Base-by-base conservation (phyloP, 2,329 filamentous ascomycete species). In the Penicillium sp. region DNA sequence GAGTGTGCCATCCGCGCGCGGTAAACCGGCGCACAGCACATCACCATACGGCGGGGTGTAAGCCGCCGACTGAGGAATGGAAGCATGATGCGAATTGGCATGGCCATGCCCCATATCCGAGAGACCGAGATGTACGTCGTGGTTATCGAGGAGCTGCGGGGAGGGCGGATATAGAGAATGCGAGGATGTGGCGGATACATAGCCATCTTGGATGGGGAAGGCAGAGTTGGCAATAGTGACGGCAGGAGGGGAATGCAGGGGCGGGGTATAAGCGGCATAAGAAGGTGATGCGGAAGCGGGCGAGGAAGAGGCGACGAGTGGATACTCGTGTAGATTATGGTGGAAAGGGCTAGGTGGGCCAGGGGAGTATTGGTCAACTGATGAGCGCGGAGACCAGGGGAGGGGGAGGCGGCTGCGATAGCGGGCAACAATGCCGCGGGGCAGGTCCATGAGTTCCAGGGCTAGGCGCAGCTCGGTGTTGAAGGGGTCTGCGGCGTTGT, bases 351-450 rank as follows among this genome's bases (percentile, higher is more conserved):
- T 77, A 21, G 74, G 64, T 8, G 75, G 71, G 19, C 68, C 63
- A 1, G 75, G 67, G 6, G 73, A 73, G 57, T 73, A 74, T 44
- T 73, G 69, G 47, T 77, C 74, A 31, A 77, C 63, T 0, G 74
- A 75, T 4, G 67, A 63, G 49, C 68, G 72, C 21, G 73, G 70
- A 0, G 73, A 74, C 86, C 86, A 90, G 48, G 88, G 86, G 79
- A 90, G 87, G 48, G 87, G 86, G 79, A 90, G 86, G 63, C 87
- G 84, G 36, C 78, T 80, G 65, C 87, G 86, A 75, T 92, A 91
- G 66, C 87, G 85, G 57, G 80, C 78, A 55, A 90, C 85, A 47
- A 86, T 85, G 64, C 89, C 83, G 55, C 89, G 86, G 19, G 89
- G 88, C 61, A 87, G 87, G 65, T 89, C 86, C 86, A 91, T 89